Percentiles rank a stretch among this genome's conserved stretches.
These are phyloP conservation scores for Tuber microsphaerosporum DNA, from an alignment of 495 filamentous ascomycete species.

Conservation along the genomic window DNA sequence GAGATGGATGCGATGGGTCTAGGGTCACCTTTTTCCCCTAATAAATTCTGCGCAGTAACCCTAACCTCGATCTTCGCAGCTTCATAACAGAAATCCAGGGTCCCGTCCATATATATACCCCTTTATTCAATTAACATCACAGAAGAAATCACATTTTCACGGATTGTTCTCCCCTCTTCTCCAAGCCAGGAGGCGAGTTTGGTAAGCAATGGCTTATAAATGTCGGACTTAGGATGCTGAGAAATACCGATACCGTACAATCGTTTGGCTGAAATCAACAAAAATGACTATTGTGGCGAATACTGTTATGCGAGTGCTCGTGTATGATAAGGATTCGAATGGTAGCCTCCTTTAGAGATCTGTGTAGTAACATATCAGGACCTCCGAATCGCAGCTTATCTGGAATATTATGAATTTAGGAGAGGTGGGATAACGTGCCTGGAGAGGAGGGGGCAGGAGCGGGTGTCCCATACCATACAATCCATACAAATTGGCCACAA, in stretches of 20 bases:
- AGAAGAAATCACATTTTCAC: not conserved
- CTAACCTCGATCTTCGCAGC: not conserved
- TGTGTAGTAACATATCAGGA: not conserved
- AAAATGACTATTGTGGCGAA: not conserved
- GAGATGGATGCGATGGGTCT: not conserved
- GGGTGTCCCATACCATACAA: not conserved
- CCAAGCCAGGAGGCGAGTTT: not conserved
- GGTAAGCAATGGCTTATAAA: not conserved
- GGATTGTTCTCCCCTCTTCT: not conserved
- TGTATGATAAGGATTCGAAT: not conserved
- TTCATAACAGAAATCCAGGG: not conserved
- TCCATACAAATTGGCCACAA: not conserved
- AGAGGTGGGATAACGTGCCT: not conserved
- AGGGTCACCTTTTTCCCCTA: not conserved
- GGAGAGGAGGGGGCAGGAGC: not conserved
- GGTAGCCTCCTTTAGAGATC: not conserved
- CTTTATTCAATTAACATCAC: not conserved
- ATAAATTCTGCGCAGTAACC: not conserved
- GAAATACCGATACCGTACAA: not conserved
- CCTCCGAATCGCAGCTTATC: not conserved
- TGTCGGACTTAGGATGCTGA: not conserved
- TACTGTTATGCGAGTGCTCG: not conserved
- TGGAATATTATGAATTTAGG: not conserved
- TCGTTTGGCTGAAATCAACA: not conserved
- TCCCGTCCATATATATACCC: not conserved